Conservation (phyloP, 2,329 filamentous ascomycete genomes). For the Hirsutella thompsonii region DNA sequence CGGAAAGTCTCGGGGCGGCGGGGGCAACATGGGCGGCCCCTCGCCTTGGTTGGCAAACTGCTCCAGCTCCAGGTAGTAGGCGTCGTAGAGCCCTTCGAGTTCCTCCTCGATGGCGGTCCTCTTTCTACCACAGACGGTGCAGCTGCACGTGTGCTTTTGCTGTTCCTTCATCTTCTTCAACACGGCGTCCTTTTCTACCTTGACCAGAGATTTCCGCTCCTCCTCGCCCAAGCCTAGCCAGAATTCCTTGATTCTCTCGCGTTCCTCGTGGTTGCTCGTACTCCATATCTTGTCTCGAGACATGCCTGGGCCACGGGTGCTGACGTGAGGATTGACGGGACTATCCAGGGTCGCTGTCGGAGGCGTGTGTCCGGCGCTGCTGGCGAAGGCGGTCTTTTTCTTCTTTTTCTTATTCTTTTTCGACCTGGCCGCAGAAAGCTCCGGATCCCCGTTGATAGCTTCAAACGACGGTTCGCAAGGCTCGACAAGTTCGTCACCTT, state of each 20-base stretch:
- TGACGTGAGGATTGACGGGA: slow-evolving; percentile 14
- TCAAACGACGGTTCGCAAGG: slow-evolving; percentile 15
- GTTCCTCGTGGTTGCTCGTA: slow-evolving; percentile 84
- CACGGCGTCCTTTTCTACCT: slow-evolving; percentile 97
- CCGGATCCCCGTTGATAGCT: slow-evolving; percentile 16
- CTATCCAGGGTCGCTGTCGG: not conserved
- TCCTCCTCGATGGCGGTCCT: slow-evolving; percentile 96
- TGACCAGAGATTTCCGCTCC: slow-evolving; percentile 87
- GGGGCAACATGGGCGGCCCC: slow-evolving; percentile 38
- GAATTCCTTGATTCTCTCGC: slow-evolving; percentile 95
- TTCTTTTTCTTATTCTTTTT: slow-evolving; percentile 61
- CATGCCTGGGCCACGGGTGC: slow-evolving; percentile 27
- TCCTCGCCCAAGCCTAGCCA: slow-evolving; percentile 92
- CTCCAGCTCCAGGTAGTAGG: slow-evolving; percentile 95
- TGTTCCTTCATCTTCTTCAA: slow-evolving; percentile 99
- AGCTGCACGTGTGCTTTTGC: slow-evolving; percentile 97
- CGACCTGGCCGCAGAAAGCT: slow-evolving; percentile 22
- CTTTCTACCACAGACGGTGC: slow-evolving; percentile 92
- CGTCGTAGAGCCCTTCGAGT: slow-evolving; percentile 92
- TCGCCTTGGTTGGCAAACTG: slow-evolving; percentile 85
- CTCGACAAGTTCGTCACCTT: slow-evolving; percentile 28
- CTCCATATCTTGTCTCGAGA: slow-evolving; percentile 92
- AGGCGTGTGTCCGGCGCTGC: slow-evolving; percentile 7
- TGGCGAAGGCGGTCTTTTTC: slow-evolving; percentile 32
- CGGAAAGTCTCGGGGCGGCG: slow-evolving; percentile 45